Evolutionary conservation across 306 rosid genomes (phyloP).

Genomic region (Vicia faba): DNA sequence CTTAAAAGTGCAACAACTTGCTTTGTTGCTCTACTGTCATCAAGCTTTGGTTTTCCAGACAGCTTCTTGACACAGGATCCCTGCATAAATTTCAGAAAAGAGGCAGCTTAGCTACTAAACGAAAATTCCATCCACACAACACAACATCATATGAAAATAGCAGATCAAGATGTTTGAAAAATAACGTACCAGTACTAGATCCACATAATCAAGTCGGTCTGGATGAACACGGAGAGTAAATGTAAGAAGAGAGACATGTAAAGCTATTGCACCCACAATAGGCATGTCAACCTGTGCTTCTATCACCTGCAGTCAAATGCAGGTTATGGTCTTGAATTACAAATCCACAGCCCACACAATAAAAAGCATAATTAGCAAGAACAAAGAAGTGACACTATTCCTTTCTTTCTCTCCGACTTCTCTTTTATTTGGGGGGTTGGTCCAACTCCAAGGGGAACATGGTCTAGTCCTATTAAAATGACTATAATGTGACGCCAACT

Average conservation of each 20-base stretch:
- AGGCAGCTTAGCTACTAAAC: slow-evolving; percentile 23
- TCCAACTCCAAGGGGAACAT: not conserved
- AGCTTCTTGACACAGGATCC: slow-evolving; percentile 93
- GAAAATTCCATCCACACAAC: slow-evolving; percentile 33
- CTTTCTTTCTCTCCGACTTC: slow-evolving; percentile 13
- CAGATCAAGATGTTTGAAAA: slow-evolving; percentile 26
- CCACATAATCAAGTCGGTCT: slow-evolving; percentile 95
- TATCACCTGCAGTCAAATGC: slow-evolving; percentile 72
- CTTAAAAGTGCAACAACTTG: slow-evolving; percentile 97
- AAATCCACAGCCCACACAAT: slow-evolving; percentile 21
- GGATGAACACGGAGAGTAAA: slow-evolving; percentile 96
- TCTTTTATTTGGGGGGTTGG: not conserved
- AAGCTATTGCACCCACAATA: slow-evolving; percentile 74
- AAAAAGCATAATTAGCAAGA: slow-evolving; percentile 24
- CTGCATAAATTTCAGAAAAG: slow-evolving; percentile 48
- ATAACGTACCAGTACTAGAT: slow-evolving; percentile 83
- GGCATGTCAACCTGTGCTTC: slow-evolving; percentile 97
- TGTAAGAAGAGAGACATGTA: slow-evolving; percentile 91
- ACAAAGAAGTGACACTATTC: slow-evolving; percentile 27
- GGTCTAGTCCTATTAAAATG: slow-evolving; percentile 10
- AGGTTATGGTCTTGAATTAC: slow-evolving; percentile 30
- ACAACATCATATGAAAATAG: slow-evolving; percentile 16
- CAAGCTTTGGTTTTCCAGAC: slow-evolving; percentile 84
- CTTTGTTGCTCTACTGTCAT: slow-evolving; percentile 88
- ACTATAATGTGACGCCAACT: slow-evolving; percentile 22